These are phyloP conservation scores for Globisporangium camurandrum DNA, from an alignment of 352 stramenopile genomes.

Conservation along the genomic window DNA sequence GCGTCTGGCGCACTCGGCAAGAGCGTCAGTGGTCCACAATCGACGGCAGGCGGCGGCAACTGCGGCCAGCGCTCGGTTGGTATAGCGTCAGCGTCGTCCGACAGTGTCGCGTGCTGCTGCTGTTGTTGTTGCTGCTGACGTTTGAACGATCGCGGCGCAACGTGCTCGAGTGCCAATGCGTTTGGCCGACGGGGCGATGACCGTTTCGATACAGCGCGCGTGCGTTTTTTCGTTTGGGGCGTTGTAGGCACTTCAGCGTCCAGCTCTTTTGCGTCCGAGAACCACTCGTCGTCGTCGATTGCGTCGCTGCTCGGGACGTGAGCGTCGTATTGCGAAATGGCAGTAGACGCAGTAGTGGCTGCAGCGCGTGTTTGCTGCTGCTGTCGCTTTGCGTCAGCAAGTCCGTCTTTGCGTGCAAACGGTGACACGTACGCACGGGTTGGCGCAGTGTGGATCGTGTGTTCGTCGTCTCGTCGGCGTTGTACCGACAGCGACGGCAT, in stretches of 20 bases:
- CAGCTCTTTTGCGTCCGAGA: conserved; percentile 52
- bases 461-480: too few species aligned
- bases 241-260: neutral
- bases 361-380: neutral
- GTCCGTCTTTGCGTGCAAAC: conserved; percentile 28
- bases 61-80: conserved; percentile 40
- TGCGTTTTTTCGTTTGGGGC: neutral
- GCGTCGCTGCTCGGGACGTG: neutral
- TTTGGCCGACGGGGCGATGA: neutral
- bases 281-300: conserved; percentile 49
- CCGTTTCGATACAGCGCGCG: neutral
- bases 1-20: conserved; percentile 6
- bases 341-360: neutral
- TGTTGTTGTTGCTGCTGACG: neutral
- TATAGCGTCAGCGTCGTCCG: conserved; percentile 12
- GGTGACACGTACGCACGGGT: conserved; percentile 40
- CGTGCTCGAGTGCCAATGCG: conserved; percentile 2
- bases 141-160: conserved; percentile 3
- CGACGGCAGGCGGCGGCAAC: conserved; percentile 34
- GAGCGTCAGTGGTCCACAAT: conserved; percentile 35
- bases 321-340: conserved; percentile 7
- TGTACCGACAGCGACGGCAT: too few species aligned
- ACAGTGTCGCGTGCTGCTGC: conserved; percentile 9
- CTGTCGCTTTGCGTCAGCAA: conserved; percentile 20
- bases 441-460: neutral